A percentile compares a stretch with the other conserved stretches of the same genome.
phyloP scores from a whole-genome alignment of 805 yeast genomes.

The Metschnikowia lachancei region DNA sequence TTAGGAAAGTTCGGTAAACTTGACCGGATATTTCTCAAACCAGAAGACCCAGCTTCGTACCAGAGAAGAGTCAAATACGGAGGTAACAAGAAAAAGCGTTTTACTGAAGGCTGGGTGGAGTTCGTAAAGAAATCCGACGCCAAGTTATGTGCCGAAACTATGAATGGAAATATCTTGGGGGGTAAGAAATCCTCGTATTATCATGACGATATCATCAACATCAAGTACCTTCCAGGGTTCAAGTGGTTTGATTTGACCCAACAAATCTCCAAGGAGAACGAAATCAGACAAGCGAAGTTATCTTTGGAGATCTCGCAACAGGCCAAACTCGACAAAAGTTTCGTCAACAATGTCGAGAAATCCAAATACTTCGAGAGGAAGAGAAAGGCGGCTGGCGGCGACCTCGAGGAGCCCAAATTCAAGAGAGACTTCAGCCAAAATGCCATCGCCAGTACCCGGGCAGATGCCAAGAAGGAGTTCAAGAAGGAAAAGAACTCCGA shows the following conservation, averaged over 20 bases:
- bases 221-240: conserved; percentile 85
- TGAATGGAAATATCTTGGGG: conserved; percentile 87
- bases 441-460: conserved; percentile 61
- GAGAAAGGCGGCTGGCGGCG: conserved; percentile 28
- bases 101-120: conserved; percentile 97
- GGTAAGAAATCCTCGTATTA: conserved; percentile 90
- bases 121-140: conserved; percentile 82
- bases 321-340: conserved; percentile 78
- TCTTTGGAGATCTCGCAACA: conserved; percentile 89
- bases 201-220: conserved; percentile 90
- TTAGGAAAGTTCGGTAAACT: conserved; percentile 79
- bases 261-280: conserved; percentile 88
- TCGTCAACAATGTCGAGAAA: conserved; percentile 78
- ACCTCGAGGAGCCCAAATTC: conserved; percentile 19
- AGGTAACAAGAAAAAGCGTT: conserved; percentile 85
- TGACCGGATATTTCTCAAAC: conserved; percentile 83
- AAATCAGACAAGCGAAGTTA: conserved; percentile 80
- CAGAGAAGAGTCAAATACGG: conserved; percentile 75
- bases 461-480: conserved; percentile 52
- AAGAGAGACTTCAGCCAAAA: conserved; percentile 67
- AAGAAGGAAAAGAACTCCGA: conserved; percentile 42
- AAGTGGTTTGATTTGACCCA: conserved; percentile 95
- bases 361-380: conserved; percentile 70
- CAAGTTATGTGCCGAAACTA: conserved; percentile 76
- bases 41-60: conserved; percentile 69